These are phyloP conservation scores for Pythium guiyangense DNA, from an alignment of 352 stramenopile genomes.

Conservation along the genomic window DNA sequence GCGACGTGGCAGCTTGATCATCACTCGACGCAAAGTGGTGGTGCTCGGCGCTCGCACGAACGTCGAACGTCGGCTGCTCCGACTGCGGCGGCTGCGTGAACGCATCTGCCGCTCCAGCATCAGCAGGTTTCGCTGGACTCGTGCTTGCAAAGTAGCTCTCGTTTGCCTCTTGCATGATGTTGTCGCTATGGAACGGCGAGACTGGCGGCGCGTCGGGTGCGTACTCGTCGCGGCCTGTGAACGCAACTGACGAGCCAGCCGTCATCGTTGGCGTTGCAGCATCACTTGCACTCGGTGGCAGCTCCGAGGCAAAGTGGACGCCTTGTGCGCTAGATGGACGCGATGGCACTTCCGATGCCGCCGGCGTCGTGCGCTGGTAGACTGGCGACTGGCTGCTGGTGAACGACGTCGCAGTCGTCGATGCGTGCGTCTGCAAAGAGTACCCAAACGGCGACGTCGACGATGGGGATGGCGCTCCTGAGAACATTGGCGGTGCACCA, in stretches of 20 bases:
- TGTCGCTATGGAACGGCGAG: not conserved
- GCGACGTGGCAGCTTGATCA: not conserved
- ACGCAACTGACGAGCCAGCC: not conserved
- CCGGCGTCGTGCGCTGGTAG: no score
- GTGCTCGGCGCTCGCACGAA: not conserved
- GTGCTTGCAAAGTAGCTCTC: conserved; percentile 4
- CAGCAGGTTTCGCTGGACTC: conserved; percentile 5
- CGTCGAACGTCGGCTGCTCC: not conserved
- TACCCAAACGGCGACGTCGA: conserved; percentile 3
- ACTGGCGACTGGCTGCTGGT: no score
- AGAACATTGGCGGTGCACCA: not conserved
- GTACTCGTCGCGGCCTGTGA: not conserved
- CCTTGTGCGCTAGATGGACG: no score
- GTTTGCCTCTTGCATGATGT: not conserved
- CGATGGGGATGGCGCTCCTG: not conserved
- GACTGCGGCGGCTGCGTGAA: conserved; percentile 2
- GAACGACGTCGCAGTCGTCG: no score
- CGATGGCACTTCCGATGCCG: no score
- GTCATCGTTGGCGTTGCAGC: not conserved
- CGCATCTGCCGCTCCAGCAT: not conserved
- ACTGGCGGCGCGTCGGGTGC: not conserved
- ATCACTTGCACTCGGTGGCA: no score
- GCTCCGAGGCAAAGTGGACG: not conserved
- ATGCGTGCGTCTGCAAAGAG: not conserved
- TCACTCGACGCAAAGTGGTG: not conserved